Evolutionary conservation across 2,329 filamentous ascomycete genomes (phyloP).

Genomic region (Stagonosporopsis vannaccii): DNA sequence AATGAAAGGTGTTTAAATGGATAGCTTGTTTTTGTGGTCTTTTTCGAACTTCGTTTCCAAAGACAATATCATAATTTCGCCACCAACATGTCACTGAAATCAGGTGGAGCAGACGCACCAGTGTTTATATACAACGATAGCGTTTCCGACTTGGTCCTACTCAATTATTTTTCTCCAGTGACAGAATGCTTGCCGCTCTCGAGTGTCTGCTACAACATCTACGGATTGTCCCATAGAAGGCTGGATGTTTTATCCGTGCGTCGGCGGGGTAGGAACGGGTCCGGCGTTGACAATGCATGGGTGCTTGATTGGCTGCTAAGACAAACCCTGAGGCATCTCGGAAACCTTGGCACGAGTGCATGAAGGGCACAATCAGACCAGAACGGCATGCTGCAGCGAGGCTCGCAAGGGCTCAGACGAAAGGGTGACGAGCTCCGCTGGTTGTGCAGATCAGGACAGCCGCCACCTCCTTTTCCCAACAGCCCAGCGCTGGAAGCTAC

Average conservation of each 20-base stretch:
- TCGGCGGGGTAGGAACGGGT: conserved; percentile 15
- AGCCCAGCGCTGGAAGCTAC: conserved; percentile 7
- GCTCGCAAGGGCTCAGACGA: conserved; percentile 9
- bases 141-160: too few relatives aligned
- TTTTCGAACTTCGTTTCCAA: background rate
- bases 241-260: conserved; percentile 11
- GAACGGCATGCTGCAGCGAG: conserved; percentile 10
- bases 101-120: too few relatives aligned
- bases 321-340: conserved; percentile 21
- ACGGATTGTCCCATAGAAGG: background rate
- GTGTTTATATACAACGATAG: too few relatives aligned
- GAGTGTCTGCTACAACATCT: background rate
- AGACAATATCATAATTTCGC: too few relatives aligned
- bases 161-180: too few relatives aligned
- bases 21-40: background rate
- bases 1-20: background rate
- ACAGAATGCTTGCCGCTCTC: too few relatives aligned
- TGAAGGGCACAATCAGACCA: conserved; percentile 54
- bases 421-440: conserved; percentile 10
- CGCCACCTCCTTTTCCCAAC: conserved; percentile 26
- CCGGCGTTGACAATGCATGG: conserved; percentile 19
- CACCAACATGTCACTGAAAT: too few relatives aligned
- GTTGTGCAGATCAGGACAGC: conserved; percentile 11
- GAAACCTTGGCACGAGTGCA: conserved; percentile 27
- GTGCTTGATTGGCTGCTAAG: conserved; percentile 16